A percentile compares a stretch with the other conserved stretches of the same genome.
These are phyloP conservation scores for Cicer cuneatum DNA, from an alignment of 306 rosid genomes.

Conservation along the genomic window DNA sequence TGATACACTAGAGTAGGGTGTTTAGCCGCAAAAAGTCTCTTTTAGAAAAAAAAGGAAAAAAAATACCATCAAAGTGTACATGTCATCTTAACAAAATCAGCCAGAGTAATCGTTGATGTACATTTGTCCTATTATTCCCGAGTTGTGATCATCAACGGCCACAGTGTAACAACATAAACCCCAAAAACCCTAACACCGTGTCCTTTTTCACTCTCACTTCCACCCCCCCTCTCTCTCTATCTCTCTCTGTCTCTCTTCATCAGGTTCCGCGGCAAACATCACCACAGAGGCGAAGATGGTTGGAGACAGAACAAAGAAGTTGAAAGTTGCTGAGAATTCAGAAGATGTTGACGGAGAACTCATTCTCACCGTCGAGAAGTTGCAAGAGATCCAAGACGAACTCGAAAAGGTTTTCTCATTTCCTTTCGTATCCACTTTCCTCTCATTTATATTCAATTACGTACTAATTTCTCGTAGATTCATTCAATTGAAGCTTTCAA, in stretches of 20 bases:
- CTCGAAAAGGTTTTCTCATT: conserved; percentile 74
- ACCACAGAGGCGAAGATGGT: conserved; percentile 53
- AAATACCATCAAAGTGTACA: neutral
- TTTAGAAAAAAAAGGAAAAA: neutral
- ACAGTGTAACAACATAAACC: conserved; percentile 11
- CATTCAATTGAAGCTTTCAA: neutral
- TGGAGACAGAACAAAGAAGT: conserved; percentile 72
- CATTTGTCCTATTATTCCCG: neutral
- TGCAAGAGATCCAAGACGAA: conserved; percentile 92
- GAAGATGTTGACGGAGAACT: conserved; percentile 75
- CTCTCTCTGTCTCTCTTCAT: neutral
- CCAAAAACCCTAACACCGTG: conserved; percentile 5
- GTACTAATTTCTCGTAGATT: neutral
- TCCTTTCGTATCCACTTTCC: neutral
- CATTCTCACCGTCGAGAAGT: conserved; percentile 75
- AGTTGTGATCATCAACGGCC: neutral
- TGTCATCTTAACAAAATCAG: neutral
- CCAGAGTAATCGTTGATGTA: neutral
- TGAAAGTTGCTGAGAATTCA: conserved; percentile 57
- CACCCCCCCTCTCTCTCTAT: neutral
- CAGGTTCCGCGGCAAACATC: conserved; percentile 9
- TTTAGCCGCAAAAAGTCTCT: too few species aligned
- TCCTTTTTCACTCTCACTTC: neutral
- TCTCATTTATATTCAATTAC: neutral
- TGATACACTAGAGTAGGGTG: too few species aligned